phyloP scores from a whole-genome alignment of 2,329 filamentous ascomycete genomes.

The Xylariaceae sp. region DNA sequence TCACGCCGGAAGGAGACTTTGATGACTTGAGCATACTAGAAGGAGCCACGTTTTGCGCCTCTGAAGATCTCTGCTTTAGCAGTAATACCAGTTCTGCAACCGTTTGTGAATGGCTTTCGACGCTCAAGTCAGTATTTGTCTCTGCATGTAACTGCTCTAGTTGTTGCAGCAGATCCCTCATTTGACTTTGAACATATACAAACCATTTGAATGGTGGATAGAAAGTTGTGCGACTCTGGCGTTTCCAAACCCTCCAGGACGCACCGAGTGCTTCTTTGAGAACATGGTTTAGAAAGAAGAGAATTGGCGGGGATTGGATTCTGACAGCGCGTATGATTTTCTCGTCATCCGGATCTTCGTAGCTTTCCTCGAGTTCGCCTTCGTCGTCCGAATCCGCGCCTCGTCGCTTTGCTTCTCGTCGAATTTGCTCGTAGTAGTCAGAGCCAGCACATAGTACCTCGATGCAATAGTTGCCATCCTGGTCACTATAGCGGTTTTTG shows the following conservation, averaged over 20 bases:
- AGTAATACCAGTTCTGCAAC: background rate
- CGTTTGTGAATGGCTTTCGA: background rate
- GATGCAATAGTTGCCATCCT: constrained; percentile 5
- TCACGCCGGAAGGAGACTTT: background rate
- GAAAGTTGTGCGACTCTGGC: constrained; percentile 6
- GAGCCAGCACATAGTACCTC: constrained; percentile 4
- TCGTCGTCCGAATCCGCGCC: background rate
- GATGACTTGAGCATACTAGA: background rate
- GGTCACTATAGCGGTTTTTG: constrained; percentile 8
- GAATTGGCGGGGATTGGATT: constrained; percentile 5
- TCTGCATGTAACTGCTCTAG: background rate
- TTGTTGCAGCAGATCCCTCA: background rate
- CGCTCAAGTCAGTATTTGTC: background rate
- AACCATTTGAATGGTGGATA: constrained; percentile 4
- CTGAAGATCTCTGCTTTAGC: too few relatives aligned
- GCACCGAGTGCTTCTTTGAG: background rate
- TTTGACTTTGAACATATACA: background rate
- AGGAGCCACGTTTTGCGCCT: too few relatives aligned
- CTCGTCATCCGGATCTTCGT: constrained; percentile 4
- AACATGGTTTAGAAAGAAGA: background rate
- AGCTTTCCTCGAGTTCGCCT: background rate
- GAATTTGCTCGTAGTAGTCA: constrained; percentile 2
- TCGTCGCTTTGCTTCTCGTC: constrained; percentile 2
- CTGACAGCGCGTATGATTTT: constrained; percentile 4
- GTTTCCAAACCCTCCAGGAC: background rate